These are phyloP conservation scores for Teunomyces cretensis DNA, from an alignment of 805 yeast species.

Conservation along the genomic window DNA sequence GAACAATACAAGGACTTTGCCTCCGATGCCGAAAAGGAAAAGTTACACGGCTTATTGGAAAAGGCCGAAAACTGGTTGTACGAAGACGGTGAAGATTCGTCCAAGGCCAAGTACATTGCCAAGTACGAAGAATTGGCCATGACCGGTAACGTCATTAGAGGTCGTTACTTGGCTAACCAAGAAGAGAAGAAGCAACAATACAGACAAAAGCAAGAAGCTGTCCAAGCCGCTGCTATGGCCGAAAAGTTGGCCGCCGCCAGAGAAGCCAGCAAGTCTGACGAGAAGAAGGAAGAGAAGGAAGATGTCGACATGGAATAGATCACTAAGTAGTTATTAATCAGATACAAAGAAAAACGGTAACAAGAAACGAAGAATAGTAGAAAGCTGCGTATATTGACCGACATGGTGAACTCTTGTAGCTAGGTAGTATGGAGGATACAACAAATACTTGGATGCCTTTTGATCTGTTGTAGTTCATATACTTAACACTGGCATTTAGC, in stretches of 20 bases:
- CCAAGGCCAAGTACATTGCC: conserved; percentile 96
- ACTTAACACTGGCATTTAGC: too few species aligned
- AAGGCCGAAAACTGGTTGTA: conserved; percentile 98
- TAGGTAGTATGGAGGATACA: too few species aligned
- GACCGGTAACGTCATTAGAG: conserved; percentile 91
- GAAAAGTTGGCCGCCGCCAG: conserved; percentile 80
- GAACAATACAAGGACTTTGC: conserved; percentile 89
- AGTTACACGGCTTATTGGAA: conserved; percentile 66
- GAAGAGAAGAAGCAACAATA: conserved; percentile 92
- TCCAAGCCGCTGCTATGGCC: conserved; percentile 77
- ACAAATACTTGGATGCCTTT: too few species aligned
- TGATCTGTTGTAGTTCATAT: too few species aligned
- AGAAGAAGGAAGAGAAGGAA: conserved; percentile 23
- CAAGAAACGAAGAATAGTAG: neutral
- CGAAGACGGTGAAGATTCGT: conserved; percentile 94
- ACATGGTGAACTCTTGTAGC: too few species aligned
- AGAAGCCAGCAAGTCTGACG: conserved; percentile 45
- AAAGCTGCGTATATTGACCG: too few species aligned
- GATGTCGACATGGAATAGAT: conserved; percentile 35
- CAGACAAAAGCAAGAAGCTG: conserved; percentile 85
- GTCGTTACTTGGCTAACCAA: conserved; percentile 90
- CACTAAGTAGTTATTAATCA: neutral
- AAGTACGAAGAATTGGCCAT: conserved; percentile 96
- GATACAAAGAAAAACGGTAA: neutral
- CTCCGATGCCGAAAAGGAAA: conserved; percentile 83